Conservation (phyloP, 2,329 filamentous ascomycete species). For the Cladophialophora chaetospira region DNA sequence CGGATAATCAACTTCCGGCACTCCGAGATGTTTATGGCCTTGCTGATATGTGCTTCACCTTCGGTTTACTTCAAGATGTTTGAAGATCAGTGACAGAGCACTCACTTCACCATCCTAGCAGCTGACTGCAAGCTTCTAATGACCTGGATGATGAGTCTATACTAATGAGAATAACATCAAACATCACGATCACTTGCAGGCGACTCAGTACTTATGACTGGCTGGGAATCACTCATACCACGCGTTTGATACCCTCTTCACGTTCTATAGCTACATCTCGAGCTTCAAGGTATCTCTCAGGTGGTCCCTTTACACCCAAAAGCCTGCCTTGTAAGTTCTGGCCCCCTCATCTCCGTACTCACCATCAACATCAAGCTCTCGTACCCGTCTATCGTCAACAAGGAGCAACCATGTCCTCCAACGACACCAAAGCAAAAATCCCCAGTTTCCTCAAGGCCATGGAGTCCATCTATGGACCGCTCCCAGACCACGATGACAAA, state of each 20-base stretch:
- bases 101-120: background rate
- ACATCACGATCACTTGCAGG: too few species aligned
- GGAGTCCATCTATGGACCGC: conserved; percentile 45
- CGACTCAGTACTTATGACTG: too few species aligned
- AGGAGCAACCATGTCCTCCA: conserved; percentile 11
- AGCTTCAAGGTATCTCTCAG: background rate
- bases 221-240: too few species aligned
- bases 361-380: too few species aligned
- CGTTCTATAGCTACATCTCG: background rate
- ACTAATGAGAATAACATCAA: background rate
- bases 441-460: conserved; percentile 41
- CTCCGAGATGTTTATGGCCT: too few species aligned
- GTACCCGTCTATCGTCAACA: background rate
- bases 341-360: too few species aligned
- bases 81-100: background rate
- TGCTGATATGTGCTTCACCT: too few species aligned
- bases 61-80: background rate
- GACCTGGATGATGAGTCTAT: background rate
- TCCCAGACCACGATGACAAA: conserved; percentile 35
- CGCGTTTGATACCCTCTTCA: too few species aligned
- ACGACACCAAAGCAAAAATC: conserved; percentile 8
- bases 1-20: background rate
- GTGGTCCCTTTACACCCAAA: background rate
- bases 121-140: too few species aligned
- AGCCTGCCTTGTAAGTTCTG: background rate